Evolutionary conservation across 1,284 basidiomycete species (phyloP).

Genomic region (Rhizoctonia solani): DNA sequence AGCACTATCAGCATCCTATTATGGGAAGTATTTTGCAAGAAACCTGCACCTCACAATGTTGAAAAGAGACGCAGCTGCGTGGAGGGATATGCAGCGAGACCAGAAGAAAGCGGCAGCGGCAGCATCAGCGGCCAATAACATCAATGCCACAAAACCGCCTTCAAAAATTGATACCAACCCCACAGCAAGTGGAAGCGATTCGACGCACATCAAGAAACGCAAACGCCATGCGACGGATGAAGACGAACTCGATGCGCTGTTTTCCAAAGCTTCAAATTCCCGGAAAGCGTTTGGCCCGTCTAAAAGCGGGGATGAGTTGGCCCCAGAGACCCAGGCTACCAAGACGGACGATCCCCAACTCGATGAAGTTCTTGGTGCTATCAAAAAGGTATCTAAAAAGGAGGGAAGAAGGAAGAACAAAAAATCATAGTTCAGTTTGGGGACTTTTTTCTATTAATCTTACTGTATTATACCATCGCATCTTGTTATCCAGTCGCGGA

Average conservation of each 20-base stretch:
- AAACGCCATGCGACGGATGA: slow-evolving; percentile 43
- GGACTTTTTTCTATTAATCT: background rate
- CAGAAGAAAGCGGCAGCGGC: slow-evolving; percentile 42
- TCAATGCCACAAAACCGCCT: background rate
- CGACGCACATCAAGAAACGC: slow-evolving; percentile 40
- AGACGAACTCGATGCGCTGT: slow-evolving; percentile 76
- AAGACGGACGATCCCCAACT: slow-evolving; percentile 6
- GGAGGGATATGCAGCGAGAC: slow-evolving; percentile 65
- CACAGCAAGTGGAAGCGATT: slow-evolving; percentile 12
- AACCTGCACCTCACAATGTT: slow-evolving; percentile 80
- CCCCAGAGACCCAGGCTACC: too few relatives aligned
- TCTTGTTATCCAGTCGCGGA: background rate
- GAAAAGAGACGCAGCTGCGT: slow-evolving; percentile 77
- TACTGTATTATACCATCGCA: background rate
- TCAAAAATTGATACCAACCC: slow-evolving; percentile 34
- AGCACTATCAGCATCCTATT: slow-evolving; percentile 72
- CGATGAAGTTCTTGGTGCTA: slow-evolving; percentile 20
- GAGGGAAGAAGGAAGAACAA: slow-evolving; percentile 11
- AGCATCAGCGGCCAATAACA: background rate
- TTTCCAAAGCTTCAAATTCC: slow-evolving; percentile 42
- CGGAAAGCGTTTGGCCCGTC: background rate
- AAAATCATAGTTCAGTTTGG: background rate
- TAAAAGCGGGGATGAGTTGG: background rate
- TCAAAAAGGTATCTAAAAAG: slow-evolving; percentile 33
- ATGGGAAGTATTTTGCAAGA: slow-evolving; percentile 83